A percentile compares a stretch with the other conserved stretches of the same genome.
These are phyloP conservation scores for Fusarium agapanthi DNA, from an alignment of 2,329 filamentous ascomycete species.

Conservation along the genomic window DNA sequence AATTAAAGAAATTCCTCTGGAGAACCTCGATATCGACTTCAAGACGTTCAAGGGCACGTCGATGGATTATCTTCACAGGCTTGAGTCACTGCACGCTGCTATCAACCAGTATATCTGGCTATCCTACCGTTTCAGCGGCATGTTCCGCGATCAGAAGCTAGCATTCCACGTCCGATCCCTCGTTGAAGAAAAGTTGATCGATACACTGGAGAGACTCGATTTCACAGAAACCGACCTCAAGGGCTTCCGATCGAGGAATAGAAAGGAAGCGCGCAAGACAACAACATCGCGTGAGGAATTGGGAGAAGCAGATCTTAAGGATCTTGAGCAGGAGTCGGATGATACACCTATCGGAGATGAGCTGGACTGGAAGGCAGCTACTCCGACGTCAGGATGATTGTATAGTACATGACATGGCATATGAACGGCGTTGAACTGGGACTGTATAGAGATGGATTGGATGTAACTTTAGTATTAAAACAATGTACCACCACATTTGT, in stretches of 20 bases:
- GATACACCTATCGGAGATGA: constrained; percentile 25
- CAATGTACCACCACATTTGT: constrained; percentile 29
- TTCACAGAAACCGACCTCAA: constrained; percentile 51
- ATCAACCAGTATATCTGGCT: constrained; percentile 93
- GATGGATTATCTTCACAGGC: constrained; percentile 67
- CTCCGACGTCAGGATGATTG: constrained; percentile 11
- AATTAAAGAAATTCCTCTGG: constrained; percentile 74
- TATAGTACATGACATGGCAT: constrained; percentile 3
- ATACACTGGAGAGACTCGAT: constrained; percentile 59
- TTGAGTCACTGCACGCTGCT: constrained; percentile 83
- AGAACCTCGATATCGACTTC: constrained; percentile 74
- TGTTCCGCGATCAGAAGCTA: constrained; percentile 78
- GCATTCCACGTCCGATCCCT: constrained; percentile 82
- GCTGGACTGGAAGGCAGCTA: constrained; percentile 8
- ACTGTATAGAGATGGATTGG: neutral
- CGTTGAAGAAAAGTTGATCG: constrained; percentile 76
- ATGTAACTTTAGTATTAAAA: constrained; percentile 29
- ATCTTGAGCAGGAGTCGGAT: constrained; percentile 29
- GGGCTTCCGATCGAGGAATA: constrained; percentile 34
- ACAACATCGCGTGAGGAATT: constrained; percentile 19
- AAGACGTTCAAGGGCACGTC: constrained; percentile 47
- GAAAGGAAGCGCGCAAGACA: constrained; percentile 32
- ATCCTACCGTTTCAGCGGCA: constrained; percentile 84
- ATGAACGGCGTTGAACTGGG: neutral
- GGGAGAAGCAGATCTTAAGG: constrained; percentile 20